Conservation (phyloP, 2,329 filamentous ascomycete species). For the Colletotrichum truncatum region DNA sequence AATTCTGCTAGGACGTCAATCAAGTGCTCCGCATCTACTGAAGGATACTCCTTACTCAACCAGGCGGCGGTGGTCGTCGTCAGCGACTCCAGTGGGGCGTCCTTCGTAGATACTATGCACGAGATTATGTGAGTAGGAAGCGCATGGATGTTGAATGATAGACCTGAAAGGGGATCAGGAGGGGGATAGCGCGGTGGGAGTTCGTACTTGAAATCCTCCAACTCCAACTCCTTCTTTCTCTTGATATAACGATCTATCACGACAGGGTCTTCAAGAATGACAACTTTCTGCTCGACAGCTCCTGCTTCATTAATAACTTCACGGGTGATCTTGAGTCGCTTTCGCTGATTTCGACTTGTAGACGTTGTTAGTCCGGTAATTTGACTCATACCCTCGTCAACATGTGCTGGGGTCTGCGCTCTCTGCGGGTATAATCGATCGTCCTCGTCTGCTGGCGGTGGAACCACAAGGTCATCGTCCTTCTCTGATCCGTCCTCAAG, state of each 20-base stretch:
- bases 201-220: slow-evolving; percentile 56
- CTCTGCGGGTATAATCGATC: slow-evolving; percentile 77
- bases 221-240: slow-evolving; percentile 75
- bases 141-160: slow-evolving; percentile 26
- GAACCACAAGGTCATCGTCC: slow-evolving; percentile 65
- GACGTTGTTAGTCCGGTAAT: slow-evolving; percentile 76
- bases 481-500: slow-evolving; percentile 78
- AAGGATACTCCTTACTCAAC: slow-evolving; percentile 29
- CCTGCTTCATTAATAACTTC: slow-evolving; percentile 56
- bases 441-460: slow-evolving; percentile 67
- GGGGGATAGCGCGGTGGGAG: background rate
- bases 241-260: slow-evolving; percentile 92
- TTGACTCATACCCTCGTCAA: slow-evolving; percentile 84
- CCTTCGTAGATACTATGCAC: slow-evolving; percentile 33
- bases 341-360: slow-evolving; percentile 72
- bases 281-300: slow-evolving; percentile 69
- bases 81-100: slow-evolving; percentile 29
- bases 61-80: slow-evolving; percentile 31
- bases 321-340: slow-evolving; percentile 78
- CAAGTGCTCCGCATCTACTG: slow-evolving; percentile 22
- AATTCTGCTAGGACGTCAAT: slow-evolving; percentile 57
- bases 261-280: slow-evolving; percentile 80
- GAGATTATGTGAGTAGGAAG: slow-evolving; percentile 30
- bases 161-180: slow-evolving; percentile 17
- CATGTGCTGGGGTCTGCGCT: slow-evolving; percentile 71